Base-by-base conservation (phyloP, 371 early-diverging fungal genomes). In the Quaeritorhiza haematococci region DNA sequence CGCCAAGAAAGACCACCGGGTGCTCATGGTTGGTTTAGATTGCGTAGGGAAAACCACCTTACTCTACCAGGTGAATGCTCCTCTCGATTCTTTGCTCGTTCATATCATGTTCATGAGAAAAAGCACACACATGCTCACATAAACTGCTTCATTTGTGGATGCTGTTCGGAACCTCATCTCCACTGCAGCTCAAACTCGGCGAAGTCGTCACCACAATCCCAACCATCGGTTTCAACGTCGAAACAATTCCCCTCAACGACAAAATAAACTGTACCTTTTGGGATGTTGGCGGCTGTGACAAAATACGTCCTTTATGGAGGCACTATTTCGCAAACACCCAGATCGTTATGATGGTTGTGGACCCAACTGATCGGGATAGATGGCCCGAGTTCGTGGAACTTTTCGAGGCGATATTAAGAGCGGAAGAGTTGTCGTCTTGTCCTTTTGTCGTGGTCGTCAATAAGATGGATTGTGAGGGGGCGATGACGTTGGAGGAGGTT, bases 241-340 rank as follows among this genome's bases (percentile, higher is more conserved):
- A 94, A 73, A 92, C 90, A 27, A n/a, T n/a, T n/a, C n/a, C n/a
- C n/a, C n/a, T 38, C 38, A 38, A 38, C 38, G 13, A 38, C n/a
- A 13, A 10, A 38, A 38, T n/a, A 38, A 10, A 38, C n/a, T 38
- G 38, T 38, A 38, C 10, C 38, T 38, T 38, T 38, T 13, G n/a
- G 38, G 96, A 95, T 78, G 83, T 94, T 53, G 96, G 96, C 49
- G 96, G 94, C 55, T 92, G 91, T 73, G 91, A 91, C 65, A 92
- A 90, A 72, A 93, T 95, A 62, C 86, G 96, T 58, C 89, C 91
- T 30, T 75, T 89, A 68, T 89, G 88, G 89, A 75, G 86, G 10
- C 59, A 63, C 44, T 65, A 61, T 48, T 62, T 43, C 44, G 32
- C 19, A 7, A 52, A 52, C 33, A 30, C 44, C n/a, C n/a, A 53